Conservation (phyloP, 1,284 basidiomycete species). For the Fomitiporia mediterranea region DNA sequence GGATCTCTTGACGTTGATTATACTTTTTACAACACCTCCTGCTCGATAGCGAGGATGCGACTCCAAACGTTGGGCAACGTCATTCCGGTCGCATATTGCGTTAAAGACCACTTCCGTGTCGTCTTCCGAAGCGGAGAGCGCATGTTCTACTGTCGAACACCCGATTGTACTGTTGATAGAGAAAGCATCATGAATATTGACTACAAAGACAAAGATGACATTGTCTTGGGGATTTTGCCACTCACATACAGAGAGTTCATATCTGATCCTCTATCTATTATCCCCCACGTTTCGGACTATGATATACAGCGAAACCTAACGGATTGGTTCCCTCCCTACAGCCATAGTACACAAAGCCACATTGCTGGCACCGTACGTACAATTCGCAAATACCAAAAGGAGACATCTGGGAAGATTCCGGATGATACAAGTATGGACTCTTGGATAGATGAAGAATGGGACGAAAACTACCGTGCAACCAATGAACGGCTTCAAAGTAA, state of each 20-base stretch:
- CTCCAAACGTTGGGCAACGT: conserved; percentile 4
- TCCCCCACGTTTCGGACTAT: background rate
- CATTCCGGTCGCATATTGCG: background rate
- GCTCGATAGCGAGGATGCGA: background rate
- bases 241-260: conserved; percentile 1
- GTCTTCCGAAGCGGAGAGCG: conserved; percentile 6
- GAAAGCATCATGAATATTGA: background rate
- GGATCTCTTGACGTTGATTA: background rate
- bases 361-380: no score
- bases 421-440: no score
- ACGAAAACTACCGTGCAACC: no score
- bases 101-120: background rate
- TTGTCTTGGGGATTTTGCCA: background rate
- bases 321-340: no score
- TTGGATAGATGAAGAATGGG: no score
- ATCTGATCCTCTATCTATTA: background rate
- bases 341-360: no score
- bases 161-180: background rate
- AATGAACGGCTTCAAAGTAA: no score
- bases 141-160: background rate
- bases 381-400: no score
- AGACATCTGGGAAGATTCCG: no score
- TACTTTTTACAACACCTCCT: background rate
- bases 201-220: background rate
- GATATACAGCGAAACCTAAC: background rate